Evolutionary conservation across 2,329 filamentous ascomycete genomes (phyloP), one percentile per base, ranked within the genome.

Genomic region (Paradendryphiella salina): DNA sequence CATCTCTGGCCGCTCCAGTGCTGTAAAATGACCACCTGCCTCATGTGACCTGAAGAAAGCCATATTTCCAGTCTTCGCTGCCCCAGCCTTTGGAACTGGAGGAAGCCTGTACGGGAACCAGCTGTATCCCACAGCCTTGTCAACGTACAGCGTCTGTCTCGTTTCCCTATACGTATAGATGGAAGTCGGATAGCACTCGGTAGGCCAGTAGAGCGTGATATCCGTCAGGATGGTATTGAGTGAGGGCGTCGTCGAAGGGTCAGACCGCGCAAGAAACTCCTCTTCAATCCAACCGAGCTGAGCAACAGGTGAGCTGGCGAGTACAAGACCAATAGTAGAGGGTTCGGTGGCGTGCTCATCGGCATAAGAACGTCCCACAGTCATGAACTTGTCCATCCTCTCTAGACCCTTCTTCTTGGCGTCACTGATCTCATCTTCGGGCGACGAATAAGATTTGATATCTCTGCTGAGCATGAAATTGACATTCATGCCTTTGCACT

Each of bases 271-370:
- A 0, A 81, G 66, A 48, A 81, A 80, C 62, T 84, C 84, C 57
- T 85, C 82, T 3, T 78, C 80, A 20, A 84, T 75, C 78, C 83
- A 87, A 5, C 79, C 76, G 2, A 87, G 73, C 15, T 86, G 61
- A 0, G 82, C 80, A 1, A 86, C 54, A 0, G 84, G 84, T 28
- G 73, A 83, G 4, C 79, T 72, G 3, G 77, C 72, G 1, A 86
- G 66, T 0, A 76, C 79, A 4, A 84, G 73, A 0, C 82, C 82
- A 36, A 85, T 80, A 0, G 83, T 86, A 0, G 76, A 73, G 0
- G 83, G 80, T 7, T 79, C 69, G 0, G 81, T 82, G 1, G 73
- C 79, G 46, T 86, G 84, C 61, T 80, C 75, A 0, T 73, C 43
- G 0, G 76, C 75, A 60, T 85, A 87, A 0, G 76, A 80, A 9